phyloP scores from a whole-genome alignment of 2,329 filamentous ascomycete species.

The Xylaria polymorpha region DNA sequence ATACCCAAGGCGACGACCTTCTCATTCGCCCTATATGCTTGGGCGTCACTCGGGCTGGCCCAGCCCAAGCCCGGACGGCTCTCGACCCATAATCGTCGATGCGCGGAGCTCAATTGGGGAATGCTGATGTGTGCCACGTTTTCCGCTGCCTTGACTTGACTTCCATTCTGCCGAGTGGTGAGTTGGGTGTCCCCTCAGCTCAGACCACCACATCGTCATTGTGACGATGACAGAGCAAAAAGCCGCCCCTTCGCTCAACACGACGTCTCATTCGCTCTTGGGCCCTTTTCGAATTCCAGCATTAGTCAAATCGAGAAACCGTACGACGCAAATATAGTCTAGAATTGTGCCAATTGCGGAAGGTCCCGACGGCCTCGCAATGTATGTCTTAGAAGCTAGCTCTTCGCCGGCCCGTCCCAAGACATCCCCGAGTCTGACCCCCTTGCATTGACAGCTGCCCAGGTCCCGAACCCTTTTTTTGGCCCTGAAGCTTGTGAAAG shows the following conservation, averaged over 20 bases:
- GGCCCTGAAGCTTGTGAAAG: background rate
- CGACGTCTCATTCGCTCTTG: slow-evolving; percentile 35
- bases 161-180: slow-evolving; percentile 31
- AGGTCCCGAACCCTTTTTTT: slow-evolving; percentile 38
- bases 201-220: slow-evolving; percentile 21
- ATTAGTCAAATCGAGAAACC: slow-evolving; percentile 31
- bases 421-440: slow-evolving; percentile 40
- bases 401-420: slow-evolving; percentile 38
- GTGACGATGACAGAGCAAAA: slow-evolving; percentile 33
- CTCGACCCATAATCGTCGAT: slow-evolving; percentile 38
- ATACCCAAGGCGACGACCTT: slow-evolving; percentile 22
- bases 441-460: slow-evolving; percentile 41
- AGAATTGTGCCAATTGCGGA: slow-evolving; percentile 46
- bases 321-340: slow-evolving; percentile 34
- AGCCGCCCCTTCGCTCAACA: slow-evolving; percentile 34
- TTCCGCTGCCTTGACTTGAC: slow-evolving; percentile 33
- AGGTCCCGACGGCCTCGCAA: slow-evolving; percentile 42
- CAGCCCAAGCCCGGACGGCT: slow-evolving; percentile 11
- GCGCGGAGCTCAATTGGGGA: slow-evolving; percentile 40
- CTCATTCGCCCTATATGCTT: slow-evolving; percentile 24
- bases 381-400: slow-evolving; percentile 36
- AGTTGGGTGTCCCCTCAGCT: slow-evolving; percentile 21
- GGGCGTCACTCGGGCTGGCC: slow-evolving; percentile 32
- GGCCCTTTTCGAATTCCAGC: slow-evolving; percentile 37
- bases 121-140: slow-evolving; percentile 47